Percentiles rank a stretch among this genome's conserved stretches.
phyloP scores from a whole-genome alignment of 352 stramenopile genomes.

The Elongisporangium undulatum region DNA sequence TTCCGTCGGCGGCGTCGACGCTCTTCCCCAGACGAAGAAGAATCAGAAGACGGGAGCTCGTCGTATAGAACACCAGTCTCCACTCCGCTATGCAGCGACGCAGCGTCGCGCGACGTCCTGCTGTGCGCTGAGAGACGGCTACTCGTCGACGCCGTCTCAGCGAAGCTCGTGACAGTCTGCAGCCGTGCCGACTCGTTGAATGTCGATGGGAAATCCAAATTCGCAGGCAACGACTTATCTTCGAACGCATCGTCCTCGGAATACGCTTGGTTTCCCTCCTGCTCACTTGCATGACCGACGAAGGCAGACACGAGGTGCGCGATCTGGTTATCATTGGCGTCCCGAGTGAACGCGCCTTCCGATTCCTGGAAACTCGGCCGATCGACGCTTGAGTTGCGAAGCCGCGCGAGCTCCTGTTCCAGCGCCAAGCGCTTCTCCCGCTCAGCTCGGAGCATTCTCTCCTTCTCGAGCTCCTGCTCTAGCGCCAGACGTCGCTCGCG shows the following conservation, averaged over 20 bases:
- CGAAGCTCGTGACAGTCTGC: neutral
- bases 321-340: neutral
- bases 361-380: neutral
- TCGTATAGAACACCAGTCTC: slow-evolving; percentile 22
- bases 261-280: neutral
- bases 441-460: neutral
- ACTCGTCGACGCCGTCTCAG: neutral
- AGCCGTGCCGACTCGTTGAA: neutral
- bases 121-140: neutral
- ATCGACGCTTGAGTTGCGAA: neutral
- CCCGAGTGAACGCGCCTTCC: no score
- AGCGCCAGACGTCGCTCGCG: neutral
- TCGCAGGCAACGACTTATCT: neutral
- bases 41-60: slow-evolving; percentile 26
- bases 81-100: neutral
- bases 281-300: neutral
- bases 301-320: neutral
- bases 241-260: neutral
- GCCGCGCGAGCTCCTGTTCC: neutral
- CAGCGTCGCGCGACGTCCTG: neutral
- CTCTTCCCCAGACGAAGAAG: slow-evolving; percentile 9
- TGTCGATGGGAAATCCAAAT: neutral
- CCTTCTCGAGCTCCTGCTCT: neutral
- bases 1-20: neutral
- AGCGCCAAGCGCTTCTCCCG: neutral